Evolutionary conservation across 805 yeast genomes (phyloP).

Genomic region (Suhomyces tanzawaensis): DNA sequence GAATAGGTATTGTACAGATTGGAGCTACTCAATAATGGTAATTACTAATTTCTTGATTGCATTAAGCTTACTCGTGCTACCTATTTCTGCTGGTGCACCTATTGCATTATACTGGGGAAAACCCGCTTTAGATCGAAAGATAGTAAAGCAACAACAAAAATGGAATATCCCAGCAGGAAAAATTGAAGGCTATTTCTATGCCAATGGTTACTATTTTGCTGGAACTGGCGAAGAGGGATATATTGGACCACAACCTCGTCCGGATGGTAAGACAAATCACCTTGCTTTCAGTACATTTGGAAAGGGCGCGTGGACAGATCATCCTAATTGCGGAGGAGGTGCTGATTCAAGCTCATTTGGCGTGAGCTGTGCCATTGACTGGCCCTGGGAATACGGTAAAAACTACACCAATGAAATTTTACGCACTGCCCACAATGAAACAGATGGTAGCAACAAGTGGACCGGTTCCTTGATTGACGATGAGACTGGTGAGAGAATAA

Average conservation of each 20-base stretch:
- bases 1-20: too few species aligned
- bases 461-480: constrained; percentile 1
- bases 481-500: background rate
- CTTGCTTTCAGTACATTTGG: constrained; percentile 8
- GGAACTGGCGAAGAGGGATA: background rate
- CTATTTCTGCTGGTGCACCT: too few species aligned
- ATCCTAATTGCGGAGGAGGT: constrained; percentile 6
- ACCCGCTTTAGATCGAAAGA: too few species aligned
- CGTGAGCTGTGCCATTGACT: constrained; percentile 4
- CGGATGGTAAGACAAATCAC: background rate
- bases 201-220: background rate
- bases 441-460: constrained; percentile 3
- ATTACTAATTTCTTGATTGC: too few species aligned
- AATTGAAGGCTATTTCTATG: constrained; percentile 1
- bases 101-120: too few species aligned
- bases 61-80: too few species aligned
- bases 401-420: constrained; percentile 5
- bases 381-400: constrained; percentile 4
- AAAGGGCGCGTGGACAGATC: background rate
- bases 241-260: constrained; percentile 5
- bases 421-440: background rate
- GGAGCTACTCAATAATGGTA: too few species aligned
- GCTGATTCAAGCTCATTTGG: constrained; percentile 7
- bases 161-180: background rate
- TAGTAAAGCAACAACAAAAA: background rate